Evolutionary conservation across 169 alveolate genomes (phyloP), one percentile per base, ranked within the genome.

Genomic region (Plasmodium adleri): DNA sequence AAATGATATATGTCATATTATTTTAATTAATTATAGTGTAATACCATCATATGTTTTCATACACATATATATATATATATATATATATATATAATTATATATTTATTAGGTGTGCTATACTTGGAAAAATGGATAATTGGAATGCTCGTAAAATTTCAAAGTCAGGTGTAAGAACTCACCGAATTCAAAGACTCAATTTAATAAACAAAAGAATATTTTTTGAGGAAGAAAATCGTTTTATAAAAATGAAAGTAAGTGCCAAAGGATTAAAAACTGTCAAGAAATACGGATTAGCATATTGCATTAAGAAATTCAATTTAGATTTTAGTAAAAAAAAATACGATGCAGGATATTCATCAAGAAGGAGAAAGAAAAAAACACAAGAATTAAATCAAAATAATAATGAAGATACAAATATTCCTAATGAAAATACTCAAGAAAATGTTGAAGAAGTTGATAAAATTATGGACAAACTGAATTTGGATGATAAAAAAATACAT

Each of bases 91-190:
- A 28, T 17, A 24, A 5, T 39, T 68, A 47, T 28, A 26, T 24
- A 68, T 68, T 67, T 67, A 9, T 13, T 26, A 95, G 97, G 93
- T 95, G 97, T 72, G 87, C 92, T 94, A 73, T 95, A 50, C 86
- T 95, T 39, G 97, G 97, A n/a, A 95, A 95, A 68, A 95, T 95
- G 97, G 97, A 95, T 85, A 95, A 95, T 83, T 78, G 96, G 60
- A 93, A 93, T 75, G 97, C 97, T 15, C 80, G 90, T 20, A 71
- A 93, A 47, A 80, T 91, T 10, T 94, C 97, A 90, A 96, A 94
- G 72, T 94, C 97, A 10, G 95, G 95, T n/a, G 63, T 88, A 63
- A 59, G 90, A 78, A 52, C 97, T 58, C 95, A 93, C 24, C 52
- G 94, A 24, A 87, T 78, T 43, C 97, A 95, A 91, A 92, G 93